Evolutionary conservation across 2,329 filamentous ascomycete genomes (phyloP), one percentile per base, ranked within the genome.

Genomic region (Phyllosticta capitalensis): DNA sequence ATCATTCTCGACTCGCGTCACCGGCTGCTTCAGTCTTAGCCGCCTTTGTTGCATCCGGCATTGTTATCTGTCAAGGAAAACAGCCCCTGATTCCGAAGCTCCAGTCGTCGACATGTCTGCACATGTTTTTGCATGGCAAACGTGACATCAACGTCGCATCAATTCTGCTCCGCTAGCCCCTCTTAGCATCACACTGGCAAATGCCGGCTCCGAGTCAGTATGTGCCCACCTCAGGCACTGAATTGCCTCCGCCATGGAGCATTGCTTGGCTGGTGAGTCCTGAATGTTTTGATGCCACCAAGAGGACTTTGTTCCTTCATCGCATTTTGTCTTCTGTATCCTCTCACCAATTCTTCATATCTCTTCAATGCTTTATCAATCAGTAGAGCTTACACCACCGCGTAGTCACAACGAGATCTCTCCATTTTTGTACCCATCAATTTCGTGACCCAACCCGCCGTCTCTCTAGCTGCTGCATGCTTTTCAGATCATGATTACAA

Each of bases 371-470:
- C n/a, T 5, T 19, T 48, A 14, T n/a, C 38, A 45, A 19, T 45
- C 1, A 6, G 14, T n/a, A 14, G n/a, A 45, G 26, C 20, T 28
- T 22, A 20, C 12, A 14, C 22, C 20, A 24, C 24, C 14, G 21
- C 52, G 45, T 65, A 84, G 84, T 82, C 83, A 52, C 81, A 86
- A 69, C 75, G 85, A 69, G 85, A 88, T 74, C 73, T 85, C 49
- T 77, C 79, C 21, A 71, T 81, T 10, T 75, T 77, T 59, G 75
- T 87, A 6, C 85, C 85, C 2, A 79, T 88, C 65, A 85, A 87
- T 65, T 86, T 77, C 67, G 78, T 84, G 48, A 83, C 81, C 3
- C 71, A 74, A 17, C 81, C 84, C 9, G 81, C 79, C 0, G 76
- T 86, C 1, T 81, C 80, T 9, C 65, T 87, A 45, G 77, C 75